phyloP scores from a whole-genome alignment of 2,329 filamentous ascomycete species.

The Thyridium curvatum region DNA sequence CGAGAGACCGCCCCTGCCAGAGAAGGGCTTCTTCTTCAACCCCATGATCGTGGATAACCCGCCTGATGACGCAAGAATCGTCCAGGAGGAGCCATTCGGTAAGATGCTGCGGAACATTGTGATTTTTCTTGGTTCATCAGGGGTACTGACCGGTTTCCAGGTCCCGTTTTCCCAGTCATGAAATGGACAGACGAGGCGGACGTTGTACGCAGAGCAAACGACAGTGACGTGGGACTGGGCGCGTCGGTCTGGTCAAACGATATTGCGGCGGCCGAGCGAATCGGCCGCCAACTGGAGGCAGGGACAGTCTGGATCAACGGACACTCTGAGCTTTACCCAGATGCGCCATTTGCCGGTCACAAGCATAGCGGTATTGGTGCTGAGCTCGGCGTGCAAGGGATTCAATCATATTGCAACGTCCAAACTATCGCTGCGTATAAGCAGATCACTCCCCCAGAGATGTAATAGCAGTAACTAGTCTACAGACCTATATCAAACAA shows the following conservation, averaged over 20 bases:
- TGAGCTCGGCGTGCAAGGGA: conserved; percentile 28
- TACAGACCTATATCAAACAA: too few relatives aligned
- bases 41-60: conserved; percentile 55
- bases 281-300: conserved; percentile 40
- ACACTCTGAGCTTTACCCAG: conserved; percentile 25
- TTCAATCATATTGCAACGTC: conserved; percentile 20
- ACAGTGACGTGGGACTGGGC: conserved; percentile 41
- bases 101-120: neutral
- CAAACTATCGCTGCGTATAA: neutral
- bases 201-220: conserved; percentile 37
- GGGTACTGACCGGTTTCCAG: too few relatives aligned
- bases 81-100: conserved; percentile 45
- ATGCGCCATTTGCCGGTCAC: conserved; percentile 39
- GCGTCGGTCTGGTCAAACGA: conserved; percentile 46
- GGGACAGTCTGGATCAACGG: conserved; percentile 48
- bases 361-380: conserved; percentile 42
- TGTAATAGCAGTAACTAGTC: too few relatives aligned
- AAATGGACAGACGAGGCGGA: conserved; percentile 36
- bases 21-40: conserved; percentile 44
- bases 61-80: conserved; percentile 46
- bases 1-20: conserved; percentile 22
- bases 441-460: too few relatives aligned
- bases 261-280: conserved; percentile 34
- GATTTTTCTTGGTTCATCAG: too few relatives aligned
- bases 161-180: conserved; percentile 33